phyloP scores from a whole-genome alignment of 768 basidiomycete species.

The Rickenella mellea region DNA sequence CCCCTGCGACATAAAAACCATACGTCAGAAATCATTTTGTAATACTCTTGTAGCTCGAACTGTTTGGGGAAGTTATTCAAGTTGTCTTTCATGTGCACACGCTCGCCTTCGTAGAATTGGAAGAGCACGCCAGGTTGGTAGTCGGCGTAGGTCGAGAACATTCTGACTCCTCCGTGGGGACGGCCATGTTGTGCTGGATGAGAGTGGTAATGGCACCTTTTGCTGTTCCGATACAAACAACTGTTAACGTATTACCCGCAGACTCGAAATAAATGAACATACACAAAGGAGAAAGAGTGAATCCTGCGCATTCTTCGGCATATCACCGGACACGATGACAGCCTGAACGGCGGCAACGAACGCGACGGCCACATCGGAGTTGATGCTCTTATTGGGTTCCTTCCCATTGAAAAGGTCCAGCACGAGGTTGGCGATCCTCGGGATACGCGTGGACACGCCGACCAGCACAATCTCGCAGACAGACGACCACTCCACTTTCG shows the following conservation, averaged over 20 bases:
- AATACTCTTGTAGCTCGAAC: conserved; percentile 47
- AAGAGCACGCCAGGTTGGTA: conserved; percentile 98
- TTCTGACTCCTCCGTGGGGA: conserved; percentile 98
- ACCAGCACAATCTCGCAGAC: conserved; percentile 98
- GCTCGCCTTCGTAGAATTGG: conserved; percentile 97
- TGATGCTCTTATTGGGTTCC: conserved; percentile 98
- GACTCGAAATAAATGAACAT: conserved; percentile 72
- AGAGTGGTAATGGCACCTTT: conserved; percentile 99
- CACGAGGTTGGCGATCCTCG: conserved; percentile 93
- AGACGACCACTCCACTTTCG: conserved; percentile 93
- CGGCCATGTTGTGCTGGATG: conserved; percentile 97
- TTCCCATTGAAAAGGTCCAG: conserved; percentile 98
- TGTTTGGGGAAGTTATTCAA: conserved; percentile 97
- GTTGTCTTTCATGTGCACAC: conserved; percentile 97
- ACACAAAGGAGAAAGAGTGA: conserved; percentile 91
- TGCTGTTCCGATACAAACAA: conserved; percentile 98
- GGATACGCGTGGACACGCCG: conserved; percentile 97
- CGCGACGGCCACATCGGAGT: conserved; percentile 98
- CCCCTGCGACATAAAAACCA: conserved; percentile 38
- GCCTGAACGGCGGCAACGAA: conserved; percentile 99
- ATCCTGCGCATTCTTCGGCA: conserved; percentile 96
- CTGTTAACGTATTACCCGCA: no score
- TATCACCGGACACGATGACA: conserved; percentile 95
- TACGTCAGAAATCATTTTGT: conserved; percentile 8
- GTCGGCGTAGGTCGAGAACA: conserved; percentile 97